Evolutionary conservation across 225 moss, liverwort and hornwort species (phyloP), one percentile per base, ranked within the genome.

Genomic region (Asterella californica): DNA sequence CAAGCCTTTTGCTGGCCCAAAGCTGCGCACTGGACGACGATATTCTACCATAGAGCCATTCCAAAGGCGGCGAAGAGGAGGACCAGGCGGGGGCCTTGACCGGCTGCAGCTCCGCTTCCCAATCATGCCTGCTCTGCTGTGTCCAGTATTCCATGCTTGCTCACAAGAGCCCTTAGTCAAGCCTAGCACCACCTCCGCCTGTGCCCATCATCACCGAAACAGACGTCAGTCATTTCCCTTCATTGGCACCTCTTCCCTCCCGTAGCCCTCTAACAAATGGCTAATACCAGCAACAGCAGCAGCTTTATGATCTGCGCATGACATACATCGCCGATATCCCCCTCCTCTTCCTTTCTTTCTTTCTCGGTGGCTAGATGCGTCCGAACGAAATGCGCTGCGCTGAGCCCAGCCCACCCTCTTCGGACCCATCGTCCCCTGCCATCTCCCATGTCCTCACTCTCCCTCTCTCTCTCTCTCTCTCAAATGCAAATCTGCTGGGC

Each of bases 101-200:
- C 9, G 33, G 14, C 22, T 59, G 46, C 7, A 82, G 75, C 52
- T 57, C 66, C 76, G 36, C 63, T 30, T 79, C 72, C 85, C 85
- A 81, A 29, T 30, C 53, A 24, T 52, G 47, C 46, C 21, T 71
- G 71, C 71, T 78, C 70, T 54, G 76, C 64, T 70, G 66, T 70
- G 14, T 46, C 85, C 82, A 76, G n/a, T n/a, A n/a, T 27, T 57
- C 82, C 85, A 85, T 85, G 29, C 42, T 42, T 42, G 15, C 67
- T 45, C 47, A 48, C 57, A 46, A 53, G 38, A 17, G 48, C 67
- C 34, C 32, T 65, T 30, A 63, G 29, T 77, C 18, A 22, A 59
- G 22, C 57, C 24, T 59, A 59, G 32, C 18, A 76, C 57, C 22
- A 57, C 57, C 46, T 46, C 47, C 46, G 36, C 37, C 38, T 70